These are phyloP conservation scores for Naganishia liquefaciens DNA, from an alignment of 1,284 basidiomycete species.

Conservation along the genomic window DNA sequence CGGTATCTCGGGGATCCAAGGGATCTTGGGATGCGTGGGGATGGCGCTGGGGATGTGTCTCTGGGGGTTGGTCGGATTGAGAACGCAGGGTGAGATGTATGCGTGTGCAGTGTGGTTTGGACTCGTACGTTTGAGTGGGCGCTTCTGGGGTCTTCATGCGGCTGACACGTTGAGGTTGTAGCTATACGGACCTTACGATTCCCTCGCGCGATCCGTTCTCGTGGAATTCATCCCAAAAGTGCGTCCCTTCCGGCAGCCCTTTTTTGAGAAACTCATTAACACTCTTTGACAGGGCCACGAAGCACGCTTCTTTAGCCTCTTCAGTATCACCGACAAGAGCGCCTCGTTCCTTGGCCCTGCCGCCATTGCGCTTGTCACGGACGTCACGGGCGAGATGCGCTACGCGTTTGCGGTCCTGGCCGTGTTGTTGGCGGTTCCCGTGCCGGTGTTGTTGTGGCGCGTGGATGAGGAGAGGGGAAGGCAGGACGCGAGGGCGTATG, in stretches of 20 bases:
- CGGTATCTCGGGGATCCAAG: conserved; percentile 65
- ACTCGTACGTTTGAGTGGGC: conserved; percentile 60
- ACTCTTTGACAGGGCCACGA: conserved; percentile 45
- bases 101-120: conserved; percentile 79
- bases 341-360: conserved; percentile 85
- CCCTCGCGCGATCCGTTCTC: conserved; percentile 51
- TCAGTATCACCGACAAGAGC: conserved; percentile 77
- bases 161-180: too few species aligned
- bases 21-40: conserved; percentile 68
- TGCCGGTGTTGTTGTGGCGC: conserved; percentile 66
- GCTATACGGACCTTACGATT: conserved; percentile 53
- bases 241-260: conserved; percentile 23
- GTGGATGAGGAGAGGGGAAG: conserved; percentile 71
- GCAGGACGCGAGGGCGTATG: conserved; percentile 38
- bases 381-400: conserved; percentile 82
- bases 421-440: conserved; percentile 71
- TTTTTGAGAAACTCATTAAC: not conserved
- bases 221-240: conserved; percentile 52
- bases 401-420: conserved; percentile 85
- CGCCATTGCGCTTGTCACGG: conserved; percentile 79
- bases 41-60: conserved; percentile 70
- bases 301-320: conserved; percentile 63
- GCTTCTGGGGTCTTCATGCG: conserved; percentile 53
- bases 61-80: conserved; percentile 81
- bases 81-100: conserved; percentile 79